Evolutionary conservation across 2,329 filamentous ascomycete species (phyloP).

Genomic region (Aureobasidium sp.): DNA sequence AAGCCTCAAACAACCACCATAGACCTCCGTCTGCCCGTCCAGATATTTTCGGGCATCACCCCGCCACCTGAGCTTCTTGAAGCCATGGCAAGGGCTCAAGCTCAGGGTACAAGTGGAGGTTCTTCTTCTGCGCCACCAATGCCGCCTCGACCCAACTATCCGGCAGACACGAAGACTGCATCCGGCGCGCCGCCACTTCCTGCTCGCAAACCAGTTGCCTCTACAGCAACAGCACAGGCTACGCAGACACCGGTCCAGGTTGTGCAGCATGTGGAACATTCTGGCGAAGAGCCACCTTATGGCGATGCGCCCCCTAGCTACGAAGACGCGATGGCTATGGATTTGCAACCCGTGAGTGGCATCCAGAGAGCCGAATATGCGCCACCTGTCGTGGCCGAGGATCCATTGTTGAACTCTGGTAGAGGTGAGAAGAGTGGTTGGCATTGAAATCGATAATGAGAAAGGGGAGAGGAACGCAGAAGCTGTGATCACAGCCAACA

Average conservation of each 20-base stretch:
- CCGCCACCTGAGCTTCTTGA: constrained; percentile 70
- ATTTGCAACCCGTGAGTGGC: constrained; percentile 64
- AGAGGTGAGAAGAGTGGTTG: constrained; percentile 24
- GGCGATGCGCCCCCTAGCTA: constrained; percentile 91
- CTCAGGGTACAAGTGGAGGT: constrained; percentile 14
- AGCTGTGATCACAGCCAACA: neutral
- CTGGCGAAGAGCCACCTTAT: constrained; percentile 23
- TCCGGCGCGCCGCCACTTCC: constrained; percentile 6
- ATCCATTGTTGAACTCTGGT: constrained; percentile 19
- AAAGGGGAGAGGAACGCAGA: neutral
- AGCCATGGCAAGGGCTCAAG: constrained; percentile 39
- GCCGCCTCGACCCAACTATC: neutral
- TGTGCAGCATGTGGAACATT: neutral
- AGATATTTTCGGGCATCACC: constrained; percentile 79
- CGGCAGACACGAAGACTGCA: neutral
- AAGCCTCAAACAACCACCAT: constrained; percentile 60
- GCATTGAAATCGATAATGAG: constrained; percentile 1
- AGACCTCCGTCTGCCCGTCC: constrained; percentile 67
- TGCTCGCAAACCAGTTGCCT: neutral
- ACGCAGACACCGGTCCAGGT: neutral
- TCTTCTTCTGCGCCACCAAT: constrained; percentile 18
- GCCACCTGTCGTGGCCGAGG: constrained; percentile 29
- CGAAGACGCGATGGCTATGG: constrained; percentile 81
- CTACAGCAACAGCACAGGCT: neutral
- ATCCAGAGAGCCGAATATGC: constrained; percentile 55